Conservation (phyloP, 768 basidiomycete species). For the Lentinula raphanica region DNA sequence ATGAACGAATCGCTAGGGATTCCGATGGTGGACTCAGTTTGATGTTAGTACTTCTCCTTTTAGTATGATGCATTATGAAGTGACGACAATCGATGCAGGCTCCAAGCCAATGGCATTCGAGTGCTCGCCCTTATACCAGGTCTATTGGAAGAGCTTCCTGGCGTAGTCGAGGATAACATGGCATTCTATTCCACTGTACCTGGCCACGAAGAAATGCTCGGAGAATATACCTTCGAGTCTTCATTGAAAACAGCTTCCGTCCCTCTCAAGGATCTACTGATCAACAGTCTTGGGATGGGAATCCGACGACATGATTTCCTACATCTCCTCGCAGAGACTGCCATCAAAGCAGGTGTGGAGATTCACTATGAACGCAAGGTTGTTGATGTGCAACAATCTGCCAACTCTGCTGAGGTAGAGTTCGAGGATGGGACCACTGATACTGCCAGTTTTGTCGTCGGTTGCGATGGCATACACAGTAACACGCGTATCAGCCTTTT, state of each 20-base stretch:
- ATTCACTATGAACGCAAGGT: slow-evolving; percentile 30
- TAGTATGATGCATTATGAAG: neutral
- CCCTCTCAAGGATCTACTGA: neutral
- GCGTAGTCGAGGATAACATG: slow-evolving; percentile 12
- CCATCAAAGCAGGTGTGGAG: slow-evolving; percentile 24
- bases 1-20: slow-evolving; percentile 21
- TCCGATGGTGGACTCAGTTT: slow-evolving; percentile 26
- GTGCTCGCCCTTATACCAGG: slow-evolving; percentile 23
- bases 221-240: slow-evolving; percentile 13
- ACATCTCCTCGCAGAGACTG: slow-evolving; percentile 23
- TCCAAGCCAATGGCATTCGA: slow-evolving; percentile 23
- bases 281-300: slow-evolving; percentile 14
- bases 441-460: slow-evolving; percentile 34
- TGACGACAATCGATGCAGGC: slow-evolving; percentile 10
- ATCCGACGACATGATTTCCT: slow-evolving; percentile 27
- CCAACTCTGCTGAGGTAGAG: slow-evolving; percentile 23
- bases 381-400: slow-evolving; percentile 23
- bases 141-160: slow-evolving; percentile 19
- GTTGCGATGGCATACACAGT: slow-evolving; percentile 42
- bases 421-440: slow-evolving; percentile 31
- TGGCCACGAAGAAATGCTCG: slow-evolving; percentile 22
- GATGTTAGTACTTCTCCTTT: slow-evolving; percentile 17
- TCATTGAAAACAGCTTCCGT: slow-evolving; percentile 20
- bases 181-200: slow-evolving; percentile 16
- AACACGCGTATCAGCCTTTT: slow-evolving; percentile 31